phyloP scores from a whole-genome alignment of 2,329 filamentous ascomycete genomes.

The Pseudopyricularia javanii region DNA sequence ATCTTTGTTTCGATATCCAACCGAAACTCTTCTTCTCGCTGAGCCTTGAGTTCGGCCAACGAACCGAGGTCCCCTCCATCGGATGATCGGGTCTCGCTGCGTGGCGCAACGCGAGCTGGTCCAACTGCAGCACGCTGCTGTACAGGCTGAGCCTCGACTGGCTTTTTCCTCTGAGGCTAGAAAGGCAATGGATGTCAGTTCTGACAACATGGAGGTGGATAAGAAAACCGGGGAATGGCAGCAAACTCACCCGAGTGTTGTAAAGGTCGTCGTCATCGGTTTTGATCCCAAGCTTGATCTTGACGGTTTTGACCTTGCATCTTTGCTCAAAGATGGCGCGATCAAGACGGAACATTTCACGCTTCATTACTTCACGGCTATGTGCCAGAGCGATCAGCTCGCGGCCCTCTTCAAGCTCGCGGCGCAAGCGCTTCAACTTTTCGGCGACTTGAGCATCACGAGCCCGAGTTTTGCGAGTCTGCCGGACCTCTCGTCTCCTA shows the following conservation, averaged over 20 bases:
- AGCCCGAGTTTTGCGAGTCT: slow-evolving; percentile 87
- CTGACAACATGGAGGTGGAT: neutral
- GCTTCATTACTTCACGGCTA: slow-evolving; percentile 68
- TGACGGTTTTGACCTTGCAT: slow-evolving; percentile 71
- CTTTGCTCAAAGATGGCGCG: slow-evolving; percentile 74
- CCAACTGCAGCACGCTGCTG: slow-evolving; percentile 45
- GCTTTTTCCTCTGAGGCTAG: slow-evolving; percentile 61
- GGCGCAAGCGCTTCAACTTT: slow-evolving; percentile 81
- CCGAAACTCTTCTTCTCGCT: slow-evolving; percentile 57
- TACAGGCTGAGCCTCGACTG: slow-evolving; percentile 45
- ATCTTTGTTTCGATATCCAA: slow-evolving; percentile 78
- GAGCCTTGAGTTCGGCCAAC: slow-evolving; percentile 43
- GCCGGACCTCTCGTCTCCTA: slow-evolving; percentile 82
- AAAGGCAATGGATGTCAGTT: slow-evolving; percentile 1
- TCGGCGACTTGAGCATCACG: slow-evolving; percentile 90
- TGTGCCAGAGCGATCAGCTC: slow-evolving; percentile 67
- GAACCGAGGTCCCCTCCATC: slow-evolving; percentile 72
- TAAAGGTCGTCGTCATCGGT: slow-evolving; percentile 87
- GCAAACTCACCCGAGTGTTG: slow-evolving; percentile 68
- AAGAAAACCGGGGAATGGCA: neutral
- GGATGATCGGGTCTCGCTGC: slow-evolving; percentile 56
- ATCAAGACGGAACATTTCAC: slow-evolving; percentile 64
- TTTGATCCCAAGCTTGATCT: slow-evolving; percentile 80
- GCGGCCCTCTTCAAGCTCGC: slow-evolving; percentile 81
- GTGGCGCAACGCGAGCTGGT: slow-evolving; percentile 57